Percentiles rank a stretch among this genome's conserved stretches.
Conservation (phyloP, 176 grass and related monocot genomes). For the Oryza rufipogon region DNA sequence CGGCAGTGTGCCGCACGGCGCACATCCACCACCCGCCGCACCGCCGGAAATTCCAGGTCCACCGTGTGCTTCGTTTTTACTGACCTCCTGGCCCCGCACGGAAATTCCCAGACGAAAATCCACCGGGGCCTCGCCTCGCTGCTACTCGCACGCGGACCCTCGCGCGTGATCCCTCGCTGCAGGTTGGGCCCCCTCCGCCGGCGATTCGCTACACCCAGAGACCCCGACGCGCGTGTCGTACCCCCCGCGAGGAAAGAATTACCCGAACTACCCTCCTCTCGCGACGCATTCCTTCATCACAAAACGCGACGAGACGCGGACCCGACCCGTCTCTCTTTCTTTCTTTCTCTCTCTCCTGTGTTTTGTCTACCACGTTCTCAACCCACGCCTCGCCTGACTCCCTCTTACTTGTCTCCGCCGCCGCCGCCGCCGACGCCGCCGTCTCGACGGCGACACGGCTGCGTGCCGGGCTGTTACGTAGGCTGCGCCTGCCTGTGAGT, state of each 20-base stretch:
- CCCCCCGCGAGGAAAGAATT: conserved; percentile 1
- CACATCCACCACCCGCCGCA: conserved; percentile 1
- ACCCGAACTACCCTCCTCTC: conserved; percentile 42
- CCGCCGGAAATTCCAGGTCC: not conserved
- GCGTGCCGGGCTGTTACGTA: not conserved
- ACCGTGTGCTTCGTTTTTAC: not conserved
- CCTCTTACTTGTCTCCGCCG: conserved; percentile 17
- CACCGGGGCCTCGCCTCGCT: not conserved
- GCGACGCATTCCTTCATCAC: conserved; percentile 8
- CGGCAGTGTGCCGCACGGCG: not conserved
- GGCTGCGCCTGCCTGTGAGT: not conserved
- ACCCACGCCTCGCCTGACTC: conserved; percentile 3
- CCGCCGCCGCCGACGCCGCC: not conserved
- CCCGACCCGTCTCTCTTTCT: conserved; percentile 22
- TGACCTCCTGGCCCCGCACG: not conserved
- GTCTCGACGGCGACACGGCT: conserved; percentile 11
- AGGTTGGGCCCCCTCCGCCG: not conserved
- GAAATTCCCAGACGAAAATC: not conserved
- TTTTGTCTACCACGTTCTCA: conserved; percentile 7
- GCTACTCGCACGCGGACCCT: not conserved
- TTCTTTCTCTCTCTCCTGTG: not conserved
- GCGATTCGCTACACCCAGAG: not conserved
- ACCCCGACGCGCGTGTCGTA: conserved; percentile 33
- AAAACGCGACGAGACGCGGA: conserved; percentile 50
- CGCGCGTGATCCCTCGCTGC: not conserved